Base-by-base conservation (phyloP, 2,329 filamentous ascomycete genomes). In the Xylariaceae sp. region DNA sequence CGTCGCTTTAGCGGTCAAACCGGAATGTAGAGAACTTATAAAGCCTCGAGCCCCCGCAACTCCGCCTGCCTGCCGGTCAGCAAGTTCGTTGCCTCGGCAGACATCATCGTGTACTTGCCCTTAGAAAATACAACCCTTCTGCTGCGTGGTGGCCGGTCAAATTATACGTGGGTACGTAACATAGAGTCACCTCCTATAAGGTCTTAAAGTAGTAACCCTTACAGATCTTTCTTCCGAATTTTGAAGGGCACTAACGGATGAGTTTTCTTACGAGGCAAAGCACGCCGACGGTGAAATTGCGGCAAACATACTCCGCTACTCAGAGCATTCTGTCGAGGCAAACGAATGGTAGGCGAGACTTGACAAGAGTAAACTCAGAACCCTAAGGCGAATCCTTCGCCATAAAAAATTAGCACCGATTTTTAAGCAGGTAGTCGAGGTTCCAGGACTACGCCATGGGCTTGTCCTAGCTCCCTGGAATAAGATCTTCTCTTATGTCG, bases 81-180 rank as follows among this genome's bases (percentile, higher is more conserved):
- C 14, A 40, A 9, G 41, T 57, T 7, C 7, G 12, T 12, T 57
- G n/a, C 29, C 3, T 53, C 19, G 1, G 37, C 2, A 37, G 2
- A 10, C 5, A 5, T 6, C 26, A 29, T 29, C 26, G 26, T 10
- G 10, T 29, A 29, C 6, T 10, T 5, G 41, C 54, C 40, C 20
- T 57, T 40, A 29, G 16, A 3, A n/a, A n/a, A 18, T 21, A 18
- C 2, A 53, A 20, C 32, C 16, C 7, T 2, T 7, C 43, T 1
- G 19, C 10, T 42, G 3, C 10, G 20, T 57, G 14, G 26, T 53
- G 20, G 29, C 44, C 40, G 20, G 45, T 57, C n/a, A 57, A 57
- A 18, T 16, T 53, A 19, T 57, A 57, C 10, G 10, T 43, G 20
- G 19, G 49, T 53, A 53, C 16, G 41, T n/a, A n/a, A n/a, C n/a